Base-by-base conservation (phyloP, 1,284 basidiomycete genomes). In the Puccinia polysora region DNA sequence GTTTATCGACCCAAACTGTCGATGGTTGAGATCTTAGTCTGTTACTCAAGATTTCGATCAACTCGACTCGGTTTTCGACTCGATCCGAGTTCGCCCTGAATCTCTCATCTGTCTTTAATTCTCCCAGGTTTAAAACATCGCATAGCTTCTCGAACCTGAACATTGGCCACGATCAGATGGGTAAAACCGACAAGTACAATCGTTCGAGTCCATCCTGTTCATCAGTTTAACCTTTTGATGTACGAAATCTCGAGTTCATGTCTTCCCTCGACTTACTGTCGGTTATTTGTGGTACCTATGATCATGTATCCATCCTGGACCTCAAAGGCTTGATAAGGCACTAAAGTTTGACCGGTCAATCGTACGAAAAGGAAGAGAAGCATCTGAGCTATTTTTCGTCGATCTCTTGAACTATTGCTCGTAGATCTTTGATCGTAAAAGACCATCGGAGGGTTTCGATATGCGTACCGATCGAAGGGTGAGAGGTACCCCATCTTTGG, bases 241-340 rank as follows among this genome's bases (percentile, higher is more conserved):
- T 4, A 76, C 73, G 1, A 74, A 74, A 15, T 63, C n/a, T n/a
- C n/a, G n/a, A n/a, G n/a, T n/a, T n/a, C n/a, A n/a, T n/a, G n/a
- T n/a, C n/a, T n/a, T n/a, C n/a, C n/a, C n/a, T n/a, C n/a, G 67
- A 58, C 65, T 77, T 89, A 90, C 83, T 91, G 91, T 75, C 86
- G 87, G 78, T 95, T 87, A 80, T 95, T 96, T 0, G 91, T 93
- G 1, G 90, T 92, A 53, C 91, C 92, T 69, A 97, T 87, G 91
- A 96, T 95, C 74, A 96, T 81, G 78, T 87, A 92, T n/a, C 89
- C 89, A 78, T 92, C 87, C 77, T 86, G 85, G 78, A 91, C 94
- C 0, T 88, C 86, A 79, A 97, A 93, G 6, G 90, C 90, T 80
- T 94, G 89, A 81, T 94, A 95, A 0, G 91, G 91, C 1, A 92